Evolutionary conservation across 2,329 filamentous ascomycete genomes (phyloP).

Genomic region (Aspergillus puulaauensis): DNA sequence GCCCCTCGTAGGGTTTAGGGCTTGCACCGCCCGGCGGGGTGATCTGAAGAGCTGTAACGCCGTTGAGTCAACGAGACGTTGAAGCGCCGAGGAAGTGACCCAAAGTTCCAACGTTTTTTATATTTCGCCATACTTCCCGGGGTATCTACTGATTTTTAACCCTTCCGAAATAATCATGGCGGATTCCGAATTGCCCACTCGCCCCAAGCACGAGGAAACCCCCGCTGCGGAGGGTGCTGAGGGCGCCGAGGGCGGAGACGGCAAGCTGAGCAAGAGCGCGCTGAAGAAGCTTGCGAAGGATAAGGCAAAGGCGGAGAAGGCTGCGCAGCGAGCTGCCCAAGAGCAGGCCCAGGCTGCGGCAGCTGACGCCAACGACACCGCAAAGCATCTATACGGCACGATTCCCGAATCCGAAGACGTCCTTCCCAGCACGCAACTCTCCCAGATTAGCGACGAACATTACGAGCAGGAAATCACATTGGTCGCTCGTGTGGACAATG

Average conservation of each 20-base stretch:
- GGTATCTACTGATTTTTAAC: not conserved
- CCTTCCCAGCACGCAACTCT: conserved; percentile 61
- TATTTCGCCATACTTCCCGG: not conserved
- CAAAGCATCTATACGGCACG: conserved; percentile 77
- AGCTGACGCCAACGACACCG: conserved; percentile 58
- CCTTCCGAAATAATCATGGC: conserved; percentile 28
- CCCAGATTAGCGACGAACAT: conserved; percentile 56
- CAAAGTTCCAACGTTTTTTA: not conserved
- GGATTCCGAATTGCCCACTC: conserved; percentile 40
- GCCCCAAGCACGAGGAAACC: conserved; percentile 40
- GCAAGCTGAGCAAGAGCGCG: conserved; percentile 67
- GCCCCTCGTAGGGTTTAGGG: conserved; percentile 39
- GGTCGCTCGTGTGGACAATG: conserved; percentile 81
- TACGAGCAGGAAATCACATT: conserved; percentile 72
- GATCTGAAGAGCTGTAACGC: conserved; percentile 15
- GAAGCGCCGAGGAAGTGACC: conserved; percentile 3
- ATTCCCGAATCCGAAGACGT: conserved; percentile 60
- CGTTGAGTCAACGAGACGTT: conserved; percentile 10
- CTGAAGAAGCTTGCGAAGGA: conserved; percentile 87
- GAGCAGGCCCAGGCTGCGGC: conserved; percentile 69
- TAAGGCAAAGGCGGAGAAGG: conserved; percentile 83
- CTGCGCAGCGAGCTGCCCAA: conserved; percentile 67
- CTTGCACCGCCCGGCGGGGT: conserved; percentile 28
- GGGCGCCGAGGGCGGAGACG: conserved; percentile 38
- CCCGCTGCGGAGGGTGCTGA: conserved; percentile 34